Conservation (phyloP, 331 rosid species). For the Cydonia oblonga region DNA sequence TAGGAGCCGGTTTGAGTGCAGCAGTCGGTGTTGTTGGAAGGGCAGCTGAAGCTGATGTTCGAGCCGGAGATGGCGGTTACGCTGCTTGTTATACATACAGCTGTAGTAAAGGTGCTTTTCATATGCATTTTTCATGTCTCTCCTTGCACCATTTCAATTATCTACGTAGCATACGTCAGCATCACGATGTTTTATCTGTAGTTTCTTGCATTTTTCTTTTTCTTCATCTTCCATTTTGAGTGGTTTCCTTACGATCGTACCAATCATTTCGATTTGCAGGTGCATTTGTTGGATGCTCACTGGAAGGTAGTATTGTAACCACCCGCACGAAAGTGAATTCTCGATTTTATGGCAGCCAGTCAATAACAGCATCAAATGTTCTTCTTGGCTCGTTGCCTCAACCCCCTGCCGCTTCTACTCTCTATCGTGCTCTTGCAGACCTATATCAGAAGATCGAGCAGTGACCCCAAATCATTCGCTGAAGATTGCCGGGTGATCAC, state of each 20-base stretch:
- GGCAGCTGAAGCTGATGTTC: conserved; percentile 81
- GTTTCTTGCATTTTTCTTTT: background rate
- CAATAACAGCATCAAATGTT: conserved; percentile 58
- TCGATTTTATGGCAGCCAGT: conserved; percentile 78
- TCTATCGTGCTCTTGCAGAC: conserved; percentile 69
- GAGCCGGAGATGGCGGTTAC: conserved; percentile 96
- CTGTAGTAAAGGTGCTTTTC: conserved; percentile 71
- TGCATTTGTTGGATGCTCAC: conserved; percentile 94
- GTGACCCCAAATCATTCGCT: conserved; percentile 3
- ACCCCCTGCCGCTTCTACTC: conserved; percentile 86
- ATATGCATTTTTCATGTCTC: background rate
- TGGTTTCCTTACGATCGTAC: background rate
- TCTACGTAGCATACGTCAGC: background rate
- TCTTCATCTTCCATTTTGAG: too few relatives aligned
- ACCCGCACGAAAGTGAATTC: conserved; percentile 60
- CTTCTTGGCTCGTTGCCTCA: conserved; percentile 80
- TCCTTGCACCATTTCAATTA: background rate
- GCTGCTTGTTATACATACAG: conserved; percentile 93
- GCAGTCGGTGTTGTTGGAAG: conserved; percentile 86
- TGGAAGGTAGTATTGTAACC: conserved; percentile 73
- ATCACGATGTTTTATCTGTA: background rate
- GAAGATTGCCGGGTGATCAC: background rate
- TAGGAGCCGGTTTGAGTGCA: conserved; percentile 98
- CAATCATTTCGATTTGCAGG: conserved; percentile 37
- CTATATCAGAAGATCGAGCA: conserved; percentile 44